Conservation (phyloP, 2,329 filamentous ascomycete genomes). For the Chaetomiaceae sp. region DNA sequence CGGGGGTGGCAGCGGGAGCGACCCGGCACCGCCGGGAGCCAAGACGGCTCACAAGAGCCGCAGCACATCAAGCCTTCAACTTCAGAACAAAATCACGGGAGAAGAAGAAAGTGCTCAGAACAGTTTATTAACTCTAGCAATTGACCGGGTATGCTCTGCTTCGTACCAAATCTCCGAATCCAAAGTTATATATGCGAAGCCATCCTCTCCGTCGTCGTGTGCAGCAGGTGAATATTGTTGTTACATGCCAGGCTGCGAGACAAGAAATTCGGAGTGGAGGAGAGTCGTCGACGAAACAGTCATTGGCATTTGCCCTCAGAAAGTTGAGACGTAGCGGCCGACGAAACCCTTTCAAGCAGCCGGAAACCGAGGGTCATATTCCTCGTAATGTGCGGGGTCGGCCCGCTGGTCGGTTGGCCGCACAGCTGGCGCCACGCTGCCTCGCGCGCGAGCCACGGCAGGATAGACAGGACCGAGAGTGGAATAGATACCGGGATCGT, state of each 20-base stretch:
- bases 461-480: slow-evolving; percentile 11
- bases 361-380: slow-evolving; percentile 27
- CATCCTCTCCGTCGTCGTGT: background rate
- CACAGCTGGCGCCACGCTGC: background rate
- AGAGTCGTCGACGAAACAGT: background rate
- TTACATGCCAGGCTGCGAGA: too few relatives aligned
- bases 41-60: background rate
- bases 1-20: too few relatives aligned
- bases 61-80: too few relatives aligned
- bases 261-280: too few relatives aligned
- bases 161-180: too few relatives aligned
- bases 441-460: too few relatives aligned
- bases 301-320: background rate
- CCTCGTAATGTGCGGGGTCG: slow-evolving; percentile 23
- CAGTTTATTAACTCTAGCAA: too few relatives aligned
- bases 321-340: background rate
- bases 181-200: background rate
- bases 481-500: slow-evolving; percentile 12
- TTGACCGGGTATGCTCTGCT: too few relatives aligned
- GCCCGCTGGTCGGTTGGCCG: slow-evolving; percentile 5
- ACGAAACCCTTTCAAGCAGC: slow-evolving; percentile 9
- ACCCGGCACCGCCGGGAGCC: background rate
- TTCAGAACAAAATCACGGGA: too few relatives aligned
- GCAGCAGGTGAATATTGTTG: background rate
- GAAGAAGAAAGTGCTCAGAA: too few relatives aligned